phyloP scores from a whole-genome alignment of 2,329 filamentous ascomycete genomes.

The Diplocarpon rosae region DNA sequence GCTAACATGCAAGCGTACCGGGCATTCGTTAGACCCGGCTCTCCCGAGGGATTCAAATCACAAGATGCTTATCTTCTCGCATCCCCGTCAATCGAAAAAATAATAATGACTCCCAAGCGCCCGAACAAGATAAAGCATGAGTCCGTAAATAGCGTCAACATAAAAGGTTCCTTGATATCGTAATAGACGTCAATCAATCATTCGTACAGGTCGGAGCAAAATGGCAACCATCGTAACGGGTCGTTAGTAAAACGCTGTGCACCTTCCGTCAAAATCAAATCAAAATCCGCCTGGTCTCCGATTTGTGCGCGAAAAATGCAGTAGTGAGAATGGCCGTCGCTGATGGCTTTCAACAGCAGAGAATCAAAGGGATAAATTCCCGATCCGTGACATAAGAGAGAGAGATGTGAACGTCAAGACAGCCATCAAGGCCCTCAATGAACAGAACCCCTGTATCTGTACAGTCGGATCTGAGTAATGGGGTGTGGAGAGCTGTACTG shows the following conservation, averaged over 20 bases:
- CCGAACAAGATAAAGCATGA: conserved; percentile 20
- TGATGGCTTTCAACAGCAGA: conserved; percentile 10
- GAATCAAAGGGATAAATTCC: conserved; percentile 15
- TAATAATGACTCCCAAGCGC: conserved; percentile 2
- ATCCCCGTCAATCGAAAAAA: too few species aligned
- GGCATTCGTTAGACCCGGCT: too few species aligned
- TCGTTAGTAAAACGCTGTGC: conserved; percentile 25
- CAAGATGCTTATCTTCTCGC: too few species aligned
- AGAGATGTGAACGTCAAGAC: conserved; percentile 7
- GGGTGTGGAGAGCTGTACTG: conserved; percentile 22
- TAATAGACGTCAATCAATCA: conserved; percentile 14
- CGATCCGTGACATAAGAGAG: conserved; percentile 15
- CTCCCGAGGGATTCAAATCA: too few species aligned
- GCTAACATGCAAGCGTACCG: too few species aligned
- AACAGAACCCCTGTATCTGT: conserved; percentile 21
- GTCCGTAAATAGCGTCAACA: conserved; percentile 11
- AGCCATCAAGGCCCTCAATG: conserved; percentile 12
- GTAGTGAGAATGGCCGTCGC: conserved; percentile 14
- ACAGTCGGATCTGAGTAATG: conserved; percentile 25
- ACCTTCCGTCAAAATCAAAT: conserved; percentile 9
- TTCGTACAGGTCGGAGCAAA: conserved; percentile 21
- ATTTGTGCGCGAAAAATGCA: neutral
- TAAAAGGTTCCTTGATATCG: conserved; percentile 23
- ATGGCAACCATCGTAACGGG: conserved; percentile 15
- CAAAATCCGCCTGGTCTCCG: neutral